Evolutionary conservation across 108 stramenopile species (phyloP).

Genomic region (Nitzschia inconspicua): DNA sequence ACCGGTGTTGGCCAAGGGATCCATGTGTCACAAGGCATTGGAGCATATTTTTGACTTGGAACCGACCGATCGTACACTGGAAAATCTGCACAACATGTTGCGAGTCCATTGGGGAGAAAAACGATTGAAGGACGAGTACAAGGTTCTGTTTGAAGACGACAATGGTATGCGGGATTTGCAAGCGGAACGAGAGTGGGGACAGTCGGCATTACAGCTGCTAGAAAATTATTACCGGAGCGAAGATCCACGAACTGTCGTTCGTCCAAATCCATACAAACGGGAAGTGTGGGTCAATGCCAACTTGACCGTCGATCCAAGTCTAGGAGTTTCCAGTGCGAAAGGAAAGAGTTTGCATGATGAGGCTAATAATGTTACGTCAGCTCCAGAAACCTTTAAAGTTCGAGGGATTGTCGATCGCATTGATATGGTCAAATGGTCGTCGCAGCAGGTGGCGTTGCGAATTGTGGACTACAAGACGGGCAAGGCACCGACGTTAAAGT

Average conservation of each 20-base stretch:
- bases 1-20: constrained; percentile 61
- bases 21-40: constrained; percentile 74
- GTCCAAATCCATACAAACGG: constrained; percentile 61
- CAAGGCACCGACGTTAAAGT: constrained; percentile 84
- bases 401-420: constrained; percentile 87
- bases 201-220: constrained; percentile 58
- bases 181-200: constrained; percentile 76
- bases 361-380: neutral
- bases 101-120: constrained; percentile 56
- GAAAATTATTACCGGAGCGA: constrained; percentile 76
- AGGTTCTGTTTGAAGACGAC: constrained; percentile 41
- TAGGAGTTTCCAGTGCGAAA: constrained; percentile 17
- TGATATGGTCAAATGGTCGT: constrained; percentile 45
- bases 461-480: constrained; percentile 90
- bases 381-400: constrained; percentile 30
- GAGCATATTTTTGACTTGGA: constrained; percentile 81
- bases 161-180: constrained; percentile 32
- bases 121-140: constrained; percentile 42
- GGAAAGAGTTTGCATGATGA: neutral
- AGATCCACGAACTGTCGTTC: constrained; percentile 48
- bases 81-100: constrained; percentile 74
- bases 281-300: constrained; percentile 75
- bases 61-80: constrained; percentile 65
- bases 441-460: constrained; percentile 30
- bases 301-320: constrained; percentile 33